Evolutionary conservation across 768 basidiomycete species (phyloP).

Genomic region (Clitopilus passeckerianus): DNA sequence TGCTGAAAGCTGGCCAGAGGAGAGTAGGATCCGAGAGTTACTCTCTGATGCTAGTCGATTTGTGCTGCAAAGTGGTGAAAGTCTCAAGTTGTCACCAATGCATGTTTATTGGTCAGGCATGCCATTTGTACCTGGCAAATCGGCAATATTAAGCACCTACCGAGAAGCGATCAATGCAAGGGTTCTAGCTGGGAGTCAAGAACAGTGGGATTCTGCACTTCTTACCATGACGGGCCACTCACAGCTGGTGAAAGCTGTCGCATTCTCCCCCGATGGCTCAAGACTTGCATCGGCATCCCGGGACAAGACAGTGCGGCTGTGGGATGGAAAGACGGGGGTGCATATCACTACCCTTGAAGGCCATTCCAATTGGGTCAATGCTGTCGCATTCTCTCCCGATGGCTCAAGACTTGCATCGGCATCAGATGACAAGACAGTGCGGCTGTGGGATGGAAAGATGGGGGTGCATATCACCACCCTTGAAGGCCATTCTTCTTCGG

Average conservation of each 20-base stretch:
- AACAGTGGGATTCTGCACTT: not conserved
- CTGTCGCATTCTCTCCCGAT: no score
- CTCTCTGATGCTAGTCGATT: not conserved
- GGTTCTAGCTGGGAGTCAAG: not conserved
- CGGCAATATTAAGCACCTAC: not conserved
- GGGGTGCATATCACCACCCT: no score
- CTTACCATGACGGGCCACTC: not conserved
- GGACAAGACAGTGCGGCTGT: not conserved
- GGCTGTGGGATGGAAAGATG: no score
- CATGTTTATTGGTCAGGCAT: not conserved
- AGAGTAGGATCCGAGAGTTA: not conserved
- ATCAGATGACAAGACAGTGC: no score
- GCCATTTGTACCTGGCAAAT: not conserved
- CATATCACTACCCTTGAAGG: no score
- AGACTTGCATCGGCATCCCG: not conserved
- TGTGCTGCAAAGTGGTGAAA: not conserved
- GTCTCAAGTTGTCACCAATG: not conserved
- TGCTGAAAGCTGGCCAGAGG: not conserved
- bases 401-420: no score
- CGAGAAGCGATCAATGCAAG: not conserved
- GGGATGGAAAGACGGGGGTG: no score
- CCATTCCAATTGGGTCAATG: no score
- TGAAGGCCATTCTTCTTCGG: no score
- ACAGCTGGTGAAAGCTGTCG: not conserved
- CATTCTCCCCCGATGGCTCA: not conserved